Percentiles rank a stretch among this genome's conserved stretches.
Evolutionary conservation across 2,329 filamentous ascomycete species (phyloP).

Genomic region (Pochonia chlamydosporia): DNA sequence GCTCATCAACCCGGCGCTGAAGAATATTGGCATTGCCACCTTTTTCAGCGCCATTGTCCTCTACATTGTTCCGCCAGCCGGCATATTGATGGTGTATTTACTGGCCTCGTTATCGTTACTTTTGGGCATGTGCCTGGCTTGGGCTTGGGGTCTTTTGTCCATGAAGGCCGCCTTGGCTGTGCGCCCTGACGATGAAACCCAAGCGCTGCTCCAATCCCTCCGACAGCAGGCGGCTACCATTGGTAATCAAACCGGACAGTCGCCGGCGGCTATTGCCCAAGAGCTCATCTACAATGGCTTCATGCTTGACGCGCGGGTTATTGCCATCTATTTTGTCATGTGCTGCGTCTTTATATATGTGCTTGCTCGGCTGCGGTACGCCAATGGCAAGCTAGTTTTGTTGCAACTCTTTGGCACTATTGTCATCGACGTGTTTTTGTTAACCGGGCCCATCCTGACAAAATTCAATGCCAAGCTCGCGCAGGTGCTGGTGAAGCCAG

Average conservation of each 20-base stretch:
- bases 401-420: conserved; percentile 42
- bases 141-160: conserved; percentile 42
- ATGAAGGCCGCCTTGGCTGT: conserved; percentile 42
- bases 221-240: conserved; percentile 28
- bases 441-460: conserved; percentile 35
- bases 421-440: conserved; percentile 38
- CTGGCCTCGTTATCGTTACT: conserved; percentile 35
- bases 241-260: conserved; percentile 20
- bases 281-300: conserved; percentile 35
- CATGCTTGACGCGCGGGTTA: conserved; percentile 41
- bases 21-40: conserved; percentile 34
- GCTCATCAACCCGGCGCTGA: conserved; percentile 38
- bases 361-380: conserved; percentile 34
- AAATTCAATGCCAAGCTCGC: conserved; percentile 33
- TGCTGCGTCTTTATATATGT: conserved; percentile 38
- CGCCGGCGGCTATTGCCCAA: conserved; percentile 22
- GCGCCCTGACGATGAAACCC: conserved; percentile 31
- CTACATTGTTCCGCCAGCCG: conserved; percentile 38
- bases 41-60: conserved; percentile 38
- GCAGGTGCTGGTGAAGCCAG: conserved; percentile 35
- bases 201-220: conserved; percentile 26
- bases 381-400: conserved; percentile 38
- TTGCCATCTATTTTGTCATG: conserved; percentile 30
- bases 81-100: conserved; percentile 39
- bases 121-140: conserved; percentile 39